Evolutionary conservation across 352 stramenopile genomes (phyloP).

Genomic region (Pythium rhizo-oryzae): DNA sequence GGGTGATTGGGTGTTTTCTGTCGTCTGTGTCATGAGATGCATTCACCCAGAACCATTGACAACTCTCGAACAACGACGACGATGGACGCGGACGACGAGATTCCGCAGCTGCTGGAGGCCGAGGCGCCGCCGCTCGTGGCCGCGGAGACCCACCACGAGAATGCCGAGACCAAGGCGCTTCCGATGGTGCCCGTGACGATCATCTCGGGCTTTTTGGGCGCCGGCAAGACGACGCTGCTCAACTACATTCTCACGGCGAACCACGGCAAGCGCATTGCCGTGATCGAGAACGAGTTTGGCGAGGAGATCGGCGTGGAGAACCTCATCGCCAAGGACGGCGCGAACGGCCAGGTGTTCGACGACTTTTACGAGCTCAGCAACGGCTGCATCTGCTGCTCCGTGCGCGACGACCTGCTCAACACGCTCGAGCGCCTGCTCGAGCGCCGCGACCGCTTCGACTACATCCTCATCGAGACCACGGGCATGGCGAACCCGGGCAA

Average conservation of each 20-base stretch:
- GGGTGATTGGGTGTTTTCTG: background rate
- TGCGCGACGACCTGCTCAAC: conserved; percentile 91
- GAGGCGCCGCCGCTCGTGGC: background rate
- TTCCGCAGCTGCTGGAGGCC: conserved; percentile 20
- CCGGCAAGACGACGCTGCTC: conserved; percentile 98
- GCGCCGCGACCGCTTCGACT: conserved; percentile 83
- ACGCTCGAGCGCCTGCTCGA: conserved; percentile 87
- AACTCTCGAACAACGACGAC: background rate
- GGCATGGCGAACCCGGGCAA: conserved; percentile 94
- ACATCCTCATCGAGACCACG: conserved; percentile 95
- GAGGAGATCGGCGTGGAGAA: conserved; percentile 95
- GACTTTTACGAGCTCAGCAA: conserved; percentile 97
- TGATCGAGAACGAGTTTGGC: conserved; percentile 99
- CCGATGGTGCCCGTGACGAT: conserved; percentile 91
- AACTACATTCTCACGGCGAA: conserved; percentile 94
- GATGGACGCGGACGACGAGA: conserved; percentile 27
- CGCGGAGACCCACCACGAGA: background rate
- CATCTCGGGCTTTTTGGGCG: conserved; percentile 95
- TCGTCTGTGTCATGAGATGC: conserved; percentile 1
- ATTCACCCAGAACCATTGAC: background rate
- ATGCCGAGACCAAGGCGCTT: background rate
- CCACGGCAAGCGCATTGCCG: conserved; percentile 95
- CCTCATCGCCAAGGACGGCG: conserved; percentile 81
- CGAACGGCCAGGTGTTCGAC: conserved; percentile 65
- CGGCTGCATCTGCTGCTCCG: conserved; percentile 98